These are phyloP conservation scores for Nevesoporus exiguus DNA, from an alignment of 768 basidiomycete genomes.

Conservation along the genomic window DNA sequence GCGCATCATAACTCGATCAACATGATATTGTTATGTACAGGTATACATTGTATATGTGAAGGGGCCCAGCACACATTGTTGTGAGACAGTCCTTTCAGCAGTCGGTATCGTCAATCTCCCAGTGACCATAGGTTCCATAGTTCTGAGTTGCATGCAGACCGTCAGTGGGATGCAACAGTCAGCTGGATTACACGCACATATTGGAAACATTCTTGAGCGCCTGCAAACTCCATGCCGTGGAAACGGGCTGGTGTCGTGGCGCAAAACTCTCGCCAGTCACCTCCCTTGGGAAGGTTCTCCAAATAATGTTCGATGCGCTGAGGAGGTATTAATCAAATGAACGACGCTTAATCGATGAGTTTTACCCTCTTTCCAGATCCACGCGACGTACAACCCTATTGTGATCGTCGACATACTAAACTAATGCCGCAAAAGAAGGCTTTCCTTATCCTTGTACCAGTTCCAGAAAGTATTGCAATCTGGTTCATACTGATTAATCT, in stretches of 20 bases:
- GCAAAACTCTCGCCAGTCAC: slow-evolving; percentile 33
- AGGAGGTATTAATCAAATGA: background rate
- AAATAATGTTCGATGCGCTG: slow-evolving; percentile 32
- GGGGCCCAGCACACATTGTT: background rate
- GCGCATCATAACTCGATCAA: no score
- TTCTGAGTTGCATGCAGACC: background rate
- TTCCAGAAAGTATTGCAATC: slow-evolving; percentile 26
- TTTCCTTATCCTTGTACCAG: slow-evolving; percentile 30
- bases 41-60: no score
- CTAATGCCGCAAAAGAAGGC: background rate
- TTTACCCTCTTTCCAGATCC: slow-evolving; percentile 27
- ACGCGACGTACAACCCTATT: slow-evolving; percentile 24
- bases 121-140: slow-evolving; percentile 19
- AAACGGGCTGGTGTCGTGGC: slow-evolving; percentile 33
- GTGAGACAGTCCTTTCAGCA: slow-evolving; percentile 1
- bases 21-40: background rate
- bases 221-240: slow-evolving; percentile 21
- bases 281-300: slow-evolving; percentile 24
- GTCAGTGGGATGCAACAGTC: background rate
- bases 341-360: background rate
- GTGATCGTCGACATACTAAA: background rate
- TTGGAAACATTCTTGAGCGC: slow-evolving; percentile 24
- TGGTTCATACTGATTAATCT: slow-evolving; percentile 24
- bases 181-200: slow-evolving; percentile 3
- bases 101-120: slow-evolving; percentile 21